Base-by-base conservation (phyloP, 805 yeast species). In the Lipomyces mesembrius region DNA sequence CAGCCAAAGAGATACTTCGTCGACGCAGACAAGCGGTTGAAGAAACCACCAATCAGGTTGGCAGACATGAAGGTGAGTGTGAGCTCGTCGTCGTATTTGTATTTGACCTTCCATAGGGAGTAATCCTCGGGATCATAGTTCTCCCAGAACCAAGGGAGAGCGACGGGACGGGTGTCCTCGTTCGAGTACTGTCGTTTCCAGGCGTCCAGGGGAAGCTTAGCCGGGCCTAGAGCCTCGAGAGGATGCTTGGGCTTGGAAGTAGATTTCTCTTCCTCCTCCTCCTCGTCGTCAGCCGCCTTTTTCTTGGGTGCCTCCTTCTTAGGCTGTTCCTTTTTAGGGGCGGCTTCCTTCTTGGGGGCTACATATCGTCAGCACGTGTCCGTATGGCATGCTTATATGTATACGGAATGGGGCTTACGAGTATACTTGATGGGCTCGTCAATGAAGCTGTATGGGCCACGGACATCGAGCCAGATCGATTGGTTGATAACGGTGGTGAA, bases 81-180 rank as follows among this genome's bases (percentile, higher is more conserved):
- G 81, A 94, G 87, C 85, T 94, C 99, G 76, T 94, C 98, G 82
- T 95, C 93, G 86, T 95, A 94, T 87, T 91, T 92, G 93, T 90
- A 94, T 79, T 87, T 96, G 76, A 93, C 96, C 85, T 85, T 91
- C 92, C 92, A 94, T 76, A 94, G 80, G 65, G 98, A 93, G 92
- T 93, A 94, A 83, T 94, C 98, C 72, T 87, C 84, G 73, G 95
- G 87, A 83, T 94, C 89, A 85, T 84, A 94, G 84, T 90, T 88
- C 80, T 89, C 90, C 97, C 97, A 95, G 93, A 94, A 95, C 93
- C 94, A 95, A 79, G 98, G 98, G 75, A 94, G 84, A 73, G 98
- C 97, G 74, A 82, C 87, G 79, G 87, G 88, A 83, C 98, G 91
- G 79, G 98, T 94, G 77, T 95, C 98, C 83, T 92, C 94, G 86